Conservation (phyloP, 1,284 basidiomycete species). For the Ustilago crameri region DNA sequence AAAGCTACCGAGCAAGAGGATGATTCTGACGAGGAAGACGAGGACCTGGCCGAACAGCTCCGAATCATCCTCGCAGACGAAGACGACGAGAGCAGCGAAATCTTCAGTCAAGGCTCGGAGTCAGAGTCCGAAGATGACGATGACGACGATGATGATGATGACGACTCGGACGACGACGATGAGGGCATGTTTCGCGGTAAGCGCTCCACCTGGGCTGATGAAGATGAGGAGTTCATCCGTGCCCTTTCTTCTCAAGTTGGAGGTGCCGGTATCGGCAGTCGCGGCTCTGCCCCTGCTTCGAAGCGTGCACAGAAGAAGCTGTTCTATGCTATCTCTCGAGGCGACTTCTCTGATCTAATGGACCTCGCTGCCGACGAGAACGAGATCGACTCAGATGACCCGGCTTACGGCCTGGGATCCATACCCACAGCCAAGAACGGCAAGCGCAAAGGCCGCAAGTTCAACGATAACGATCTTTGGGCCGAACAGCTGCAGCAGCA, state of each 20-base stretch:
- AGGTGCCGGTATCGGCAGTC: constrained; percentile 37
- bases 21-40: constrained; percentile 17
- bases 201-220: constrained; percentile 73
- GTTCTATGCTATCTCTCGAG: constrained; percentile 76
- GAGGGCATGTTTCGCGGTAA: constrained; percentile 67
- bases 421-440: constrained; percentile 45
- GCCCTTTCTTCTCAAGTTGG: constrained; percentile 69
- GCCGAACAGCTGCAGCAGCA: constrained; percentile 76
- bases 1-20: not conserved
- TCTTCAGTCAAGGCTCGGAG: constrained; percentile 35
- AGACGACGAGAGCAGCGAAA: constrained; percentile 33
- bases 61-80: constrained; percentile 41
- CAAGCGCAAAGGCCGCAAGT: constrained; percentile 69
- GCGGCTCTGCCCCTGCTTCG: constrained; percentile 10
- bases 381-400: constrained; percentile 65
- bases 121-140: constrained; percentile 24
- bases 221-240: constrained; percentile 76
- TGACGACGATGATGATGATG: constrained; percentile 35
- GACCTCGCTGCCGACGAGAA: constrained; percentile 69
- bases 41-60: constrained; percentile 40
- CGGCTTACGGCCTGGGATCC: constrained; percentile 45
- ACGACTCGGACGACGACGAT: constrained; percentile 47
- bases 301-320: constrained; percentile 73
- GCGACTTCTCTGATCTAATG: constrained; percentile 75
- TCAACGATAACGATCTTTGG: constrained; percentile 74